Evolutionary conservation across 1,284 basidiomycete species (phyloP), one percentile per base, ranked within the genome.

Genomic region (Melampsora abietis-canadensis): DNA sequence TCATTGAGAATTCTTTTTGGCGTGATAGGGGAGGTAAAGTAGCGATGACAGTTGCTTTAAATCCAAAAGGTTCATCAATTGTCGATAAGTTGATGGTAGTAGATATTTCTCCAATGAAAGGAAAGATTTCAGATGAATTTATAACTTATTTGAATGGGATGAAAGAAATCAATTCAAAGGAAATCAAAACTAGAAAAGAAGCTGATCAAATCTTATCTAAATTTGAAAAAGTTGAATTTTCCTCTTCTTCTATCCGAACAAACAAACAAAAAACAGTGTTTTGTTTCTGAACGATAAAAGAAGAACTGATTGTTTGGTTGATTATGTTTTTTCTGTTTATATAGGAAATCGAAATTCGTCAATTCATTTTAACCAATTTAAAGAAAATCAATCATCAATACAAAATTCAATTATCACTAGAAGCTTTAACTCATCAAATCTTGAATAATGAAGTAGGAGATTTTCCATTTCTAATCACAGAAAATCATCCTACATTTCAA

Each of bases 21-120:
- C 27, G 5, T 30, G 14, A n/a, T 12, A 75, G 73, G 73, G 73
- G 73, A 4, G 73, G 73, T 21, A 75, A 75, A 68, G 73, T 75
- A 24, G 73, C 73, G 12, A 75, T 75, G 73, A 63, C 31, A 21
- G 19, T 75, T 4, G 73, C 73, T 3, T 59, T 75, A 40, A 57
- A 47, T 34, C 46, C 40, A 2, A 24, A 31, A 0, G 47, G 34
- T 15, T 34, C 46, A 40, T 30, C 63, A 47, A 19, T 27, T 3
- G 46, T 65, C 21, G 0, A 24, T 4, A 67, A 64, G 44, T 68
- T 75, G 47, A 48, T 75, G 12, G 59, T 40, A 2, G 57, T 75
- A 1, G 73, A 75, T 59, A 75, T 75, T 24, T 24, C 73, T 2
- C 73, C 73, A 5, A 46, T 46, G 12, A 75, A 75, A 64, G 73